Base-by-base conservation (phyloP, 1,139 yeast species). In the Lipomyces yarrowii region DNA sequence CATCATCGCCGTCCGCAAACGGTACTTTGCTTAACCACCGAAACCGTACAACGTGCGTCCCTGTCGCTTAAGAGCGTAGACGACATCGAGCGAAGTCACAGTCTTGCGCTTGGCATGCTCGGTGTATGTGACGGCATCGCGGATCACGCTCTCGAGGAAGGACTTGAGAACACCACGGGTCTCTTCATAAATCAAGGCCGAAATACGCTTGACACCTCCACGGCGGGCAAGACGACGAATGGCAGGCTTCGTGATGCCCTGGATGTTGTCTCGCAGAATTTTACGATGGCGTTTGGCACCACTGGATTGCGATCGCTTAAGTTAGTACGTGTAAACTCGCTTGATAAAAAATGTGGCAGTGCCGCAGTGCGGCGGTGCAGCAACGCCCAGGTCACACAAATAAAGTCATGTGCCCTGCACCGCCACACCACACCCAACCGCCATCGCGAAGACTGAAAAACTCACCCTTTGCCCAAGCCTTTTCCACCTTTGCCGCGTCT, bases 41-140 rank as follows among this genome's bases (percentile, higher is more conserved):
- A 94, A 94, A 91, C 99, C 99, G 82, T 94, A 94, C 84, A 94
- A 89, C 85, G 99, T 94, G 87, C 98, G 91, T 81, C 99, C 99
- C 87, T 94, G 98, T 89, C 99, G 92, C 96, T 94, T 94, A 84
- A 94, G 90, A 77, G 99, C 99, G 83, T 94, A 94, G 77, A 94
- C 98, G 74, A 94, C 98, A 81, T 94, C 99, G 79, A 94, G 87
- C 72, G 98, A 92, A 75, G 99, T 94, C 77, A 94, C 99, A 74
- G 99, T 94, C 92, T 94, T 94, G 89, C 98, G 92, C 96, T 94
- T 94, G 79, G 98, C 98, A 88, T 94, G 98, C 85, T 93, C 98
- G 76, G 98, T 94, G 86, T 94, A 94, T 77, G 98, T 92, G 77
- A 93, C 98, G 77, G 98, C 98, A 78, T 94, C 98, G 86, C 98